Evolutionary conservation across 139 green algal species (phyloP), one percentile per base, ranked within the genome.

Genomic region (Chlamydomonas applanata): DNA sequence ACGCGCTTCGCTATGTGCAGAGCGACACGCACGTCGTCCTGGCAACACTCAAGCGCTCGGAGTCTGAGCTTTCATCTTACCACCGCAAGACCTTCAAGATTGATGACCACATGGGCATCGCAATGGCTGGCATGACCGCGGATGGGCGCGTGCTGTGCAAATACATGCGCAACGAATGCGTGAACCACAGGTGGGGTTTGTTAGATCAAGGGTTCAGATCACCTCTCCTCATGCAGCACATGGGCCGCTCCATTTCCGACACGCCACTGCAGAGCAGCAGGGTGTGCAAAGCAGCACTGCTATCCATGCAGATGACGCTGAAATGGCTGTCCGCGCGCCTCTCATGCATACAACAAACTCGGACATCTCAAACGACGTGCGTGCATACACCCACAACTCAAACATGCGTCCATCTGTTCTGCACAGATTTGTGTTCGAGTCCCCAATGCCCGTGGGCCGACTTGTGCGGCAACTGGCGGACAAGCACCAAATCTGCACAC

Each of bases 51-150:
- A 98, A 98, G 78, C 84, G 94, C 9, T 86, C 94, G 0, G 86
- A 94, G 69, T 91, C 85, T 16, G 95, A 98, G 76, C 84, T 99
- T 13, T 95, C 92, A 4, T 93, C 91, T 25, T 95, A 93, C 81
- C 93, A 97, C 72, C 87, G 85, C 44, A 98, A 98, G 80, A 82
- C 95, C 11, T 97, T 98, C 85, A 97, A 98, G 79, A 90, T 98
- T n/a, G 95, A 99, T 73, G 92, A 97, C 77, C 95, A 99, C 86
- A 88, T 99, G 86, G 95, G 95, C 65, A 97, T 98, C 44, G 95
- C 94, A 11, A 95, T 98, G 7, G 88, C 93, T 5, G 95, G 95
- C 1, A 82, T 99, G 13, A 98, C 89, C 49, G 94, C 94, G n/a
- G 95, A 99, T 73, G 95, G 95, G 3, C 82, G 95, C 13, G 91